Conservation (phyloP, 2,329 filamentous ascomycete genomes). For the Pseudocercospora cruenta region DNA sequence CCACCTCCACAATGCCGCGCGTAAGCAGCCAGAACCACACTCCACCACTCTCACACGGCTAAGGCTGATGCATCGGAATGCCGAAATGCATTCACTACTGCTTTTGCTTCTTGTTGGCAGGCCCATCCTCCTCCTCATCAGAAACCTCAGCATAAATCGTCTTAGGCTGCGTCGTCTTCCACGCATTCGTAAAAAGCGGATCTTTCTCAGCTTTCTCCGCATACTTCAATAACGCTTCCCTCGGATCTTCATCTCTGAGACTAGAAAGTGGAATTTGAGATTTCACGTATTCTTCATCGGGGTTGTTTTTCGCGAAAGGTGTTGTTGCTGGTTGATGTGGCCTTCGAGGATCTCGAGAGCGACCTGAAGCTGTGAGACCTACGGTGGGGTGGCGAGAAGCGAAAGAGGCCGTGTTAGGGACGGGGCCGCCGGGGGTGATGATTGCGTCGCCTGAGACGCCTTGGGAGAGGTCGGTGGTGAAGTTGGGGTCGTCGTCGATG, state of each 20-base stretch:
- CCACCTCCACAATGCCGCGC: neutral
- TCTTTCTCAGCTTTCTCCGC: constrained; percentile 91
- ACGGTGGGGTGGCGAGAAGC: constrained; percentile 67
- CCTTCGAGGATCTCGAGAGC: constrained; percentile 75
- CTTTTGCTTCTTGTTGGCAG: constrained; percentile 61
- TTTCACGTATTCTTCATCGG: constrained; percentile 85
- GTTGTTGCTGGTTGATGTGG: constrained; percentile 85
- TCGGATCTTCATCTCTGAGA: constrained; percentile 94
- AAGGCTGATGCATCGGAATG: neutral
- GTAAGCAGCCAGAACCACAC: neutral
- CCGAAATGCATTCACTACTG: too few relatives aligned
- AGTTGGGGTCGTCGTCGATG: constrained; percentile 85
- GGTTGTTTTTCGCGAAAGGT: constrained; percentile 87
- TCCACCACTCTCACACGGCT: too few relatives aligned
- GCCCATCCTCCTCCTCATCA: constrained; percentile 79
- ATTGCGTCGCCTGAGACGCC: constrained; percentile 85
- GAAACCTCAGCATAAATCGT: constrained; percentile 89
- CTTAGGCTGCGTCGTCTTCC: constrained; percentile 87
- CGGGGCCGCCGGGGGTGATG: constrained; percentile 57
- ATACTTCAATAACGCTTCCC: constrained; percentile 93
- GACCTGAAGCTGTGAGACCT: constrained; percentile 77
- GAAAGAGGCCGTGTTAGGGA: constrained; percentile 48
- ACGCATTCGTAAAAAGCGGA: constrained; percentile 91
- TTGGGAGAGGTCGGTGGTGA: constrained; percentile 80
- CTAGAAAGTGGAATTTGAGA: constrained; percentile 85